Base-by-base conservation (phyloP, 805 yeast genomes). In the Pichia membranifaciens region DNA sequence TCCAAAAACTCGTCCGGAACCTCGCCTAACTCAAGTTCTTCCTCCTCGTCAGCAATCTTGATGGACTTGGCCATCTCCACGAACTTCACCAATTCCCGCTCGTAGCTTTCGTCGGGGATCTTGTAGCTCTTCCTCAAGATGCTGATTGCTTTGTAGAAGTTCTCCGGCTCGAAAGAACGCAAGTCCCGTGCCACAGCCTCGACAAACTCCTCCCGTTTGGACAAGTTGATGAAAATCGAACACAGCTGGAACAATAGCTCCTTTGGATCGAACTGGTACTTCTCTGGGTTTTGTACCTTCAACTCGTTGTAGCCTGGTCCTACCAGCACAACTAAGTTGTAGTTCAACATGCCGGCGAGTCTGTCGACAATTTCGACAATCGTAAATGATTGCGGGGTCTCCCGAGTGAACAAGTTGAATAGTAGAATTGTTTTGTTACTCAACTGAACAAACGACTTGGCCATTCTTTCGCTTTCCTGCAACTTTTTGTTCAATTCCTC, bases 1-100 rank as follows among this genome's bases (percentile, higher is more conserved):
- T 93, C 99, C 56, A 93, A 76, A 61, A 83, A 93, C 64, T 93
- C 98, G 62, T 93, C 99, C 0, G 99, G 99, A 16, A 87, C 77
- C 45, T 93, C 99, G 22, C 96, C 97, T 55, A 87, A 73, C 61
- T 88, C 96, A 52, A 79, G 60, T 53, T 91, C 97, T 60, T 87
- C 95, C 52, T 80, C 86, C 55, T 84, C 95, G 51, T 85, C 91
- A 13, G 69, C 70, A 28, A 71, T 56, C 58, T 79, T 76, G 43
- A 79, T 76, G 35, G 65, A 60, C 51, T 84, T 84, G 0, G 95
- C 95, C n/a, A 67, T 67, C 29, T 74, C 68, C 0, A 82, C 85
- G 64, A 93, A 88, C 13, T 65, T 61, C 21, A 63, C 57, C 45
- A 87, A 70, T 38, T 66, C 62, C 2, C 67, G 64, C 42, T 88